Evolutionary conservation across 768 basidiomycete species (phyloP).

Genomic region (Rhodotorula toruloides): DNA sequence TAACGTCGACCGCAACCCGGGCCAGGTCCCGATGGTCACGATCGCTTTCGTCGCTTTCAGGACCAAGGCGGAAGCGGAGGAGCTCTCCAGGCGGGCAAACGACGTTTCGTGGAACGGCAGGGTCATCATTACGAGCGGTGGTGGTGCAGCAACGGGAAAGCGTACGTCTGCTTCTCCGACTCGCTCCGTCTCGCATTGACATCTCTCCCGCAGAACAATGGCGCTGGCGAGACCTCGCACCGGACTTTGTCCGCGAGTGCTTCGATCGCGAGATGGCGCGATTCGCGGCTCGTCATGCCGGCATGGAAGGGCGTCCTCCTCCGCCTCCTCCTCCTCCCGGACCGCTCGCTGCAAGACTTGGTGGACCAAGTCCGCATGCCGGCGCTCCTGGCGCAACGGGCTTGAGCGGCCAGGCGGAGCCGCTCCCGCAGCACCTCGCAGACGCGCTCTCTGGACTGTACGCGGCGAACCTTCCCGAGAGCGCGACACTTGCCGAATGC

Average conservation of each 20-base stretch:
- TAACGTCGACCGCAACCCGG: background rate
- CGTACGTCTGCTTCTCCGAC: background rate
- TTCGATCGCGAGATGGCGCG: background rate
- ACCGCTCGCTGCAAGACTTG: background rate
- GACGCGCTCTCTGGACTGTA: background rate
- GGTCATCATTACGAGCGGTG: background rate
- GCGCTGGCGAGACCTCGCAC: conserved; percentile 2
- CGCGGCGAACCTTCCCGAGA: conserved; percentile 2
- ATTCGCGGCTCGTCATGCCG: background rate
- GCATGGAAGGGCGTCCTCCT: too few relatives aligned
- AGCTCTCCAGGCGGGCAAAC: background rate
- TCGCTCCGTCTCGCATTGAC: background rate
- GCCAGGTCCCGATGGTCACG: background rate
- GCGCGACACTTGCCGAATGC: background rate
- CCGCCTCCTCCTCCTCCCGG: background rate
- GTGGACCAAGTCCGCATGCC: background rate
- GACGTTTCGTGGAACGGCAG: background rate
- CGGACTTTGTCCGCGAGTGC: conserved; percentile 5
- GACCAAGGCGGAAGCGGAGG: background rate
- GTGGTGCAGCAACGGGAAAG: too few relatives aligned
- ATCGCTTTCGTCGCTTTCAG: background rate
- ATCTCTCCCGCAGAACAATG: background rate
- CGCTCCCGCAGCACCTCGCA: background rate
- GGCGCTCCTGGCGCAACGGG: background rate
- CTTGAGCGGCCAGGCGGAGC: background rate